Base-by-base conservation (phyloP, 257 asterid genomes). In the Rauvolfia tetraphylla region DNA sequence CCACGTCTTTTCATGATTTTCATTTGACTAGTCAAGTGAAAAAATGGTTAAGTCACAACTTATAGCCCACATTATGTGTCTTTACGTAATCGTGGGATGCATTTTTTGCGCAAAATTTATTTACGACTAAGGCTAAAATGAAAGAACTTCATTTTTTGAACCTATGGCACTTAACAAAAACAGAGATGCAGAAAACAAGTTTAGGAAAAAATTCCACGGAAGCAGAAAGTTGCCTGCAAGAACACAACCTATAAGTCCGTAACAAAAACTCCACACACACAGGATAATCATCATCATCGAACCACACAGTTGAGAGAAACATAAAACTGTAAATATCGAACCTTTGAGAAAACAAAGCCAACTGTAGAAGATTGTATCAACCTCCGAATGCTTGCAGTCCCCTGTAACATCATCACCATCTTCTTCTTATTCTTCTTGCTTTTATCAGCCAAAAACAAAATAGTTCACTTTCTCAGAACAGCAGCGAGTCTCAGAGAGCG, bases 321-420 rank as follows among this genome's bases (percentile, higher is more conserved):
- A n/a, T 15, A 38, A 38, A 68, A 68, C 54, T 25, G 7, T 12
- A 15, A 5, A n/a, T 25, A 48, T 71, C 78, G 2, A 27, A 63
- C 79, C 79, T 75, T 48, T 18, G 23, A 75, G 58, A 33, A 44
- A 36, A 46, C 22, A 33, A 72, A 63, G 20, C n/a, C 22, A n/a
- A 20, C 27, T 46, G 13, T n/a, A 5, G 72, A 61, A 48, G 59
- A 27, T 22, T n/a, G 58, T n/a, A 75, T 14, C 63, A 44, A 46
- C n/a, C 63, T 75, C 25, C 25, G 63, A 46, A 75, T 18, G 71
- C 34, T 31, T 29, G 33, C 25, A 22, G 48, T 5, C 49, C 38
- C 13, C 65, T 48, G 72, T 18, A 61, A 44, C 78, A 61, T 75
- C 70, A 41, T 29, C 23, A 1, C 12, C 61, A 14, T 48, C 72